phyloP scores from a whole-genome alignment of 441 rosid genomes.

The Adansonia rubrostipa region DNA sequence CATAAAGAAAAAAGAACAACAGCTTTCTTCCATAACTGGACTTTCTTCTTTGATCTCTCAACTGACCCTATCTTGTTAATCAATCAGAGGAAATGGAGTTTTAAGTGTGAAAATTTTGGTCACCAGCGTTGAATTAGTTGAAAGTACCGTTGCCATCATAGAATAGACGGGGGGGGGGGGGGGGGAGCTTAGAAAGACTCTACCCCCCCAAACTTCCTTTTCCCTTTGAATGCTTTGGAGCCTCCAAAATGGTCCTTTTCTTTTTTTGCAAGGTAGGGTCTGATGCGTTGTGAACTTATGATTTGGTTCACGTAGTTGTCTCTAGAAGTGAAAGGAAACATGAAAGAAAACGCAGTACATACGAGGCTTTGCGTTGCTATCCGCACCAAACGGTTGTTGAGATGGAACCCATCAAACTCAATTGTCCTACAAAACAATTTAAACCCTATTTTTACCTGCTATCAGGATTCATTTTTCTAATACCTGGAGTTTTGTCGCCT shows the following conservation, averaged over 20 bases:
- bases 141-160: background rate
- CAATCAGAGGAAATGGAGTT: no score
- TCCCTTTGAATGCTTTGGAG: slow-evolving; percentile 18
- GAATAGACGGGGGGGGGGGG: background rate
- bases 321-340: slow-evolving; percentile 55
- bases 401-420: slow-evolving; percentile 50
- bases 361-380: slow-evolving; percentile 27
- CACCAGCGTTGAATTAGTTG: background rate
- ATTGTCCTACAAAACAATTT: slow-evolving; percentile 19
- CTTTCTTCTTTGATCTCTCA: slow-evolving; percentile 82
- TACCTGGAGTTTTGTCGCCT: background rate
- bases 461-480: background rate
- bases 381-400: slow-evolving; percentile 61
- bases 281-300: slow-evolving; percentile 32
- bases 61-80: slow-evolving; percentile 40
- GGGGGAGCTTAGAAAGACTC: background rate
- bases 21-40: slow-evolving; percentile 81
- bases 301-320: slow-evolving; percentile 41
- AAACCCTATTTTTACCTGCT: background rate
- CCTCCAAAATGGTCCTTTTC: background rate
- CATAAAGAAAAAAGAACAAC: slow-evolving; percentile 57
- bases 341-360: background rate
- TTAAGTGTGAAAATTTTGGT: background rate
- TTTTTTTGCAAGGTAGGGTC: slow-evolving; percentile 29
- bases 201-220: no score